Evolutionary conservation across 306 rosid genomes (phyloP).

Genomic region (Lagenaria siceraria): DNA sequence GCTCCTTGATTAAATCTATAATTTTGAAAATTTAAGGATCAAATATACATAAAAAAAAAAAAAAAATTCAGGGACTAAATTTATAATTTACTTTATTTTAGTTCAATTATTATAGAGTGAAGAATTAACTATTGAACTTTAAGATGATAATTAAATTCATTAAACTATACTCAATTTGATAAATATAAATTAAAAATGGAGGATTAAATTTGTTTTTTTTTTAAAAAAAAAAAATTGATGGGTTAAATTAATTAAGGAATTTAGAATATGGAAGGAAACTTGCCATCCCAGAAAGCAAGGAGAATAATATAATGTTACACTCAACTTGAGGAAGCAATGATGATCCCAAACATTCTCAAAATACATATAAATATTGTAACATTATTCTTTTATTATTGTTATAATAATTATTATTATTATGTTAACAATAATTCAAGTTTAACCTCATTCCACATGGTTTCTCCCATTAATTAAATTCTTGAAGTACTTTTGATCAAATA

Average conservation of each 20-base stretch:
- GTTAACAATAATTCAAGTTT: neutral
- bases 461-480: neutral
- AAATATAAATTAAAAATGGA: neutral
- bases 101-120: no score
- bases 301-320: neutral
- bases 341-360: conserved; percentile 1
- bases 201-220: neutral
- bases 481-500: no score
- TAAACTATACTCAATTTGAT: no score
- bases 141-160: no score
- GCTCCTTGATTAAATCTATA: no score
- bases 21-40: no score
- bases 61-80: no score
- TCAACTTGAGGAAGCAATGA: neutral
- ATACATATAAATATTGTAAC: neutral
- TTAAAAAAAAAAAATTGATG: neutral
- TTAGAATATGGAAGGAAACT: neutral
- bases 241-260: neutral
- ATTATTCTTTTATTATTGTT: neutral
- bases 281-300: neutral
- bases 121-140: no score
- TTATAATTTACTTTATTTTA: no score
- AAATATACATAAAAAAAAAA: no score
- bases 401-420: neutral
- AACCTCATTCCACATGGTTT: neutral